Evolutionary conservation across 2,329 filamentous ascomycete genomes (phyloP), one percentile per base, ranked within the genome.

Genomic region (Coleophoma crateriformis): DNA sequence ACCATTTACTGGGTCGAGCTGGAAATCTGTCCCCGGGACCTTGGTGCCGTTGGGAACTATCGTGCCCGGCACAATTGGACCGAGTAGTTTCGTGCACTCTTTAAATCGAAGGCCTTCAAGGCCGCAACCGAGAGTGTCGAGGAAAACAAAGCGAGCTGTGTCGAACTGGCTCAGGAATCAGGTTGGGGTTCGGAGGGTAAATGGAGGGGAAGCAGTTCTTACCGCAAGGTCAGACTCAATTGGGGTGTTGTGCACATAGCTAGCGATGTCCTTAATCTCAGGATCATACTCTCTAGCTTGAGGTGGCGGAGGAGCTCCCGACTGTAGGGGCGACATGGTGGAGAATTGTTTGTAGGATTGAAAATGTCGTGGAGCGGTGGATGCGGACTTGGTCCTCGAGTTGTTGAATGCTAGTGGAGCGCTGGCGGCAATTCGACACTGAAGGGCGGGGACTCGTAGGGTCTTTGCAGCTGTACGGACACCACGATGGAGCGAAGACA

Each of bases 121-220:
- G 67, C 94, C 94, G 70, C 94, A 99, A 65, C 94, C 94, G 44
- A 99, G 81, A 49, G 94, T 97, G 71, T 99, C 94, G 66, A 97
- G 83, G 71, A 99, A 90, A 60, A 97, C 91, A 76, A 90, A 92
- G 73, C 94, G 87, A 55, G 94, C 94, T 45, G 94, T 99, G 71
- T 99, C 94, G 68, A 88, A 95, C 88, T 94, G 59, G 54, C 54
- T 11, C n/a, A 14, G 43, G 33, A 37, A 53, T 58, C 49, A 63
- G 57, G 40, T 46, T 49, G 50, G 43, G 17, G 13, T 14, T 27
- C 8, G 7, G 27, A 32, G 14, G 27, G 4, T 13, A 6, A 43
- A 46, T 19, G 50, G n/a, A 49, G 22, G 17, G 27, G 20, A 43
- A 49, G n/a, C 37, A 27, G 45, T 46, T 75, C 90, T 72, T 78